Conservation (phyloP, 495 filamentous ascomycete species). For the Acidiella bohemica region DNA sequence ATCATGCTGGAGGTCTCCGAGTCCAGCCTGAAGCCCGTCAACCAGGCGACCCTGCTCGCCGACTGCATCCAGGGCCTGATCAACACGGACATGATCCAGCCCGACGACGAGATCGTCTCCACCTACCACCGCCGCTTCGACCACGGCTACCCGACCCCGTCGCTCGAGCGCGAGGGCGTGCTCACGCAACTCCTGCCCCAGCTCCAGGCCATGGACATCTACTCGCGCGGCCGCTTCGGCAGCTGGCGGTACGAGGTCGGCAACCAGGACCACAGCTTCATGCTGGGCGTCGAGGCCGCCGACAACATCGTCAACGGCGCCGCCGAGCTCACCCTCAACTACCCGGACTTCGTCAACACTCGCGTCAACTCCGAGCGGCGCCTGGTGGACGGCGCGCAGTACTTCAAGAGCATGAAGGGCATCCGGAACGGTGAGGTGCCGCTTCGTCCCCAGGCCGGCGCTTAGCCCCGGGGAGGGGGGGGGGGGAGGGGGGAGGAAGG, state of each 20-base stretch:
- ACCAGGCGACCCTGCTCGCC: slow-evolving; percentile 64
- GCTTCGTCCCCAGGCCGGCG: slow-evolving; percentile 11
- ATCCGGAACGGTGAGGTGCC: slow-evolving; percentile 16
- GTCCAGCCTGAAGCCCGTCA: slow-evolving; percentile 85
- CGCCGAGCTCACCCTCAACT: slow-evolving; percentile 93
- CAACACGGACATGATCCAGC: slow-evolving; percentile 89
- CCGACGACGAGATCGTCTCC: slow-evolving; percentile 87
- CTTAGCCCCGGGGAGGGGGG: neutral
- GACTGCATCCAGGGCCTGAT: slow-evolving; percentile 93
- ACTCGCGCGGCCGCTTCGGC: slow-evolving; percentile 92
- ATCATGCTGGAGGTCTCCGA: slow-evolving; percentile 99
- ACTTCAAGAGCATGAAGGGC: slow-evolving; percentile 41
- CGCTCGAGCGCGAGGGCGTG: slow-evolving; percentile 88
- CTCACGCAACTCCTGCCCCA: slow-evolving; percentile 85
- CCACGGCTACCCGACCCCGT: slow-evolving; percentile 94
- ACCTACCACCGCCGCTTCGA: slow-evolving; percentile 98
- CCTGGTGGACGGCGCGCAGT: slow-evolving; percentile 62
- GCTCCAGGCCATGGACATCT: slow-evolving; percentile 82
- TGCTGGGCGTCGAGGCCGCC: slow-evolving; percentile 93
- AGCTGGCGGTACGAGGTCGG: slow-evolving; percentile 93
- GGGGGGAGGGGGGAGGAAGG: no score
- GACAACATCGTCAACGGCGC: slow-evolving; percentile 92
- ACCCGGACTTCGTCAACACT: slow-evolving; percentile 96
- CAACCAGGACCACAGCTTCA: slow-evolving; percentile 98
- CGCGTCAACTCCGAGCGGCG: slow-evolving; percentile 79